A percentile compares a stretch with the other conserved stretches of the same genome.
Conservation (phyloP, 306 rosid genomes). For the Quillaja saponaria region DNA sequence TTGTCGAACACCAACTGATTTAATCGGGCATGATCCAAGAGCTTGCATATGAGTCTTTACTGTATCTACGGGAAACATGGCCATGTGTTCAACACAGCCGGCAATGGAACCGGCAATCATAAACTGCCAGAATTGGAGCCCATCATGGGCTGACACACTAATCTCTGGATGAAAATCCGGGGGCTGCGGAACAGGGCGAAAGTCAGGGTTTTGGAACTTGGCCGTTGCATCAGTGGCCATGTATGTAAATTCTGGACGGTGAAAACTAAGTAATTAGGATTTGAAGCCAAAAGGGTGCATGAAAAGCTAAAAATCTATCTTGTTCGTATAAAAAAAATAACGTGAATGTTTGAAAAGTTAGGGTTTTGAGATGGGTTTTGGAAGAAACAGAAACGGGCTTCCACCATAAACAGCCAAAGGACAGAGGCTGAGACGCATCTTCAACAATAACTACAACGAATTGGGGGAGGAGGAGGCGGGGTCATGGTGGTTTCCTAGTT, state of each 20-base stretch:
- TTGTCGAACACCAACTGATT: slow-evolving; percentile 63
- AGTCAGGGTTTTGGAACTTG: slow-evolving; percentile 71
- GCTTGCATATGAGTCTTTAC: slow-evolving; percentile 94
- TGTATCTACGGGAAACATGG: slow-evolving; percentile 90
- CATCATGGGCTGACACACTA: slow-evolving; percentile 60
- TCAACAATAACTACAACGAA: not conserved
- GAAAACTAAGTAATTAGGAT: slow-evolving; percentile 11
- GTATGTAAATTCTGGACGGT: not conserved
- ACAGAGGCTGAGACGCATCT: slow-evolving; percentile 13
- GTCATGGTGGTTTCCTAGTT: not conserved
- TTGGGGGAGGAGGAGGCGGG: not conserved
- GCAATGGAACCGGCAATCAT: slow-evolving; percentile 87
- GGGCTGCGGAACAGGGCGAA: slow-evolving; percentile 43
- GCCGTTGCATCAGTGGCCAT: slow-evolving; percentile 79
- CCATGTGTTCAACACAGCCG: slow-evolving; percentile 79
- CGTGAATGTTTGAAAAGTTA: slow-evolving; percentile 2
- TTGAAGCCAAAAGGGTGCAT: slow-evolving; percentile 1
- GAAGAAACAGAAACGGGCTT: not conserved
- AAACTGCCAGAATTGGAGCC: slow-evolving; percentile 86
- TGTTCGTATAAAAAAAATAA: not conserved
- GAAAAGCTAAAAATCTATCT: slow-evolving; percentile 5
- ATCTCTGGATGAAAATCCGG: slow-evolving; percentile 55
- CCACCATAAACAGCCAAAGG: slow-evolving; percentile 23
- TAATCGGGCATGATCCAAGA: slow-evolving; percentile 76
- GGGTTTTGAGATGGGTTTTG: slow-evolving; percentile 12